A percentile compares a stretch with the other conserved stretches of the same genome.
Conservation (phyloP, 2,329 filamentous ascomycete genomes). For the Beauveria sp. region DNA sequence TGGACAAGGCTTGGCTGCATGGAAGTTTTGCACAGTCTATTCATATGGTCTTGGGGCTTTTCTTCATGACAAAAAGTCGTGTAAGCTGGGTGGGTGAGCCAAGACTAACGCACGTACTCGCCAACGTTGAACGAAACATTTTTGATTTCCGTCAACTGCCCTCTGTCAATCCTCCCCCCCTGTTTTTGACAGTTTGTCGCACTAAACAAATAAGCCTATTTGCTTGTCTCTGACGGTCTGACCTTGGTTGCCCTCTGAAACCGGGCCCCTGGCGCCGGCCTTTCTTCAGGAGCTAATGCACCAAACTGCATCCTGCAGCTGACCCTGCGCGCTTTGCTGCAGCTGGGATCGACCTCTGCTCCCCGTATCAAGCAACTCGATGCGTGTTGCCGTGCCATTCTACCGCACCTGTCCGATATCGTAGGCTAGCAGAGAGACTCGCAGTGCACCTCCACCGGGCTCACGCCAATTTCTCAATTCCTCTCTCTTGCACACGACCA, state of each 20-base stretch:
- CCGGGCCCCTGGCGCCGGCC: neutral
- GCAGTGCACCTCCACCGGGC: neutral
- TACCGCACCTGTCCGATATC: neutral
- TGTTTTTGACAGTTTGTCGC: neutral
- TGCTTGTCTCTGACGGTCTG: neutral
- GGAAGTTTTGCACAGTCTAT: too few relatives aligned
- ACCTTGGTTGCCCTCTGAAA: neutral
- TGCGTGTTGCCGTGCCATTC: neutral
- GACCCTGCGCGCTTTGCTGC: neutral
- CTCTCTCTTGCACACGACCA: neutral
- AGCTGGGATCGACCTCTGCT: constrained; percentile 1
- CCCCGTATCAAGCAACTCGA: constrained; percentile 6
- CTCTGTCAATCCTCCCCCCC: neutral
- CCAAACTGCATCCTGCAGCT: neutral
- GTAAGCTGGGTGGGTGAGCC: neutral
- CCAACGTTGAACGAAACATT: neutral
- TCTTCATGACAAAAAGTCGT: too few relatives aligned
- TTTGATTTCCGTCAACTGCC: neutral
- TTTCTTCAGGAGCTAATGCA: neutral
- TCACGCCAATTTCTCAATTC: neutral
- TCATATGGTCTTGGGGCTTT: too few relatives aligned
- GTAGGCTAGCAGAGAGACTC: neutral
- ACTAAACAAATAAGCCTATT: neutral
- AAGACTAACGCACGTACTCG: neutral
- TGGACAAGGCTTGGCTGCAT: constrained; percentile 4